These are phyloP conservation scores for Spirogloea muscicola DNA, from an alignment of 139 green algal species.

Conservation along the genomic window DNA sequence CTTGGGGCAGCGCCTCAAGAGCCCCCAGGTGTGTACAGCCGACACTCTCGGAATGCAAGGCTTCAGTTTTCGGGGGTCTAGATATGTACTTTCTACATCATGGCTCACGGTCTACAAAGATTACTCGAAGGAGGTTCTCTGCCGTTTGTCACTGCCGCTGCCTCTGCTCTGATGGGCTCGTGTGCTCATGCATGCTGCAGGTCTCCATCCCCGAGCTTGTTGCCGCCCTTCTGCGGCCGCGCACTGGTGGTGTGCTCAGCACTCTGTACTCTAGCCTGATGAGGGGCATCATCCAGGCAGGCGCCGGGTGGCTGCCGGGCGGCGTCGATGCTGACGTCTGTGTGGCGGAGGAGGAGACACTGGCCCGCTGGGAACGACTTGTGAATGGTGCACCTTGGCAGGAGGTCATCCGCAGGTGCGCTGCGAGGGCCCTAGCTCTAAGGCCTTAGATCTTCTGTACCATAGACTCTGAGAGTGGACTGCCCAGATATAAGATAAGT, in stretches of 20 bases:
- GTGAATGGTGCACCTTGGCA: slow-evolving; percentile 27
- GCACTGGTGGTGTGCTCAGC: neutral
- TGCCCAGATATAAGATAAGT: no score
- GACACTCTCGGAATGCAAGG: neutral
- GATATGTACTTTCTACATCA: neutral
- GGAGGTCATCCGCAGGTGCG: slow-evolving; percentile 35
- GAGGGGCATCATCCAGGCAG: slow-evolving; percentile 15
- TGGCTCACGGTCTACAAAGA: neutral
- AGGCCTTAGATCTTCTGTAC: no score
- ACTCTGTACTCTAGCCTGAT: slow-evolving; percentile 30
- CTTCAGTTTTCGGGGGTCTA: neutral
- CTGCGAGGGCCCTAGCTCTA: neutral
- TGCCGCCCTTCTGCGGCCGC: neutral
- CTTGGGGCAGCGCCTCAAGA: slow-evolving; percentile 22
- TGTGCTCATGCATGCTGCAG: neutral
- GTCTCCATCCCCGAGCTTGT: neutral
- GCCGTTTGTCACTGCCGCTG: neutral
- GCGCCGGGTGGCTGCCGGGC: slow-evolving; percentile 18
- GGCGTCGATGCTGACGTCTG: slow-evolving; percentile 12
- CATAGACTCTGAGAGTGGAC: no score
- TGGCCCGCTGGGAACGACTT: slow-evolving; percentile 27
- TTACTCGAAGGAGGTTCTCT: neutral
- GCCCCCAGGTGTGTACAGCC: slow-evolving; percentile 16
- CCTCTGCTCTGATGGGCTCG: neutral
- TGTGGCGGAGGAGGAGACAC: slow-evolving; percentile 28